Conservation (phyloP, 2,329 filamentous ascomycete genomes). For the Stagonosporopsis chrysanthemi region DNA sequence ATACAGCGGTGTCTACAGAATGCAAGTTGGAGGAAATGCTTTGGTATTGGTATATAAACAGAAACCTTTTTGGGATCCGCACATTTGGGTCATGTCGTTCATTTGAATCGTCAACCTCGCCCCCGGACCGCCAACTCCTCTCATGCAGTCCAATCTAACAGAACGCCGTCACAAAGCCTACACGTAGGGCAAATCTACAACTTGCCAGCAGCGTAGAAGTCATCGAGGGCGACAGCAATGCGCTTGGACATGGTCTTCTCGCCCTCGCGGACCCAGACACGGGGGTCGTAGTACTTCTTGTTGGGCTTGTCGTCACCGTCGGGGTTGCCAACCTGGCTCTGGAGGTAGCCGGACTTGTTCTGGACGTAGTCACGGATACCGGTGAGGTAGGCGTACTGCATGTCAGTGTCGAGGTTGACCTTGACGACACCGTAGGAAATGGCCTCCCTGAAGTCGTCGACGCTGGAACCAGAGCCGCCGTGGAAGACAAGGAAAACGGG, state of each 20-base stretch:
- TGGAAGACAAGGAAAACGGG: constrained; percentile 99
- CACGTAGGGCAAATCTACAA: constrained; percentile 61
- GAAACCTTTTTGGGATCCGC: constrained; percentile 13
- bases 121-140: constrained; percentile 19
- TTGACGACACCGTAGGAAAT: constrained; percentile 87
- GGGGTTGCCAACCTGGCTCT: constrained; percentile 88
- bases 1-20: background rate
- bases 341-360: constrained; percentile 90
- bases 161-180: constrained; percentile 27
- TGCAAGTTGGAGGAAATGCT: constrained; percentile 9
- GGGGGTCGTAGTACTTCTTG: constrained; percentile 85
- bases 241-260: constrained; percentile 91
- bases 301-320: constrained; percentile 97
- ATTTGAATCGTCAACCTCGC: constrained; percentile 19
- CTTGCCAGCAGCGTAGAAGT: constrained; percentile 87
- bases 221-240: constrained; percentile 79
- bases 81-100: constrained; percentile 22
- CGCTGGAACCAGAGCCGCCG: constrained; percentile 90
- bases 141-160: constrained; percentile 18
- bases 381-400: constrained; percentile 86
- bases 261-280: constrained; percentile 94
- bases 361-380: constrained; percentile 95
- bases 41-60: constrained; percentile 21
- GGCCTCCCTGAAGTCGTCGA: constrained; percentile 76
- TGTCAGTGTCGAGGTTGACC: constrained; percentile 98